Conservation (phyloP, 1,284 basidiomycete species). For the Tilletia setariae region DNA sequence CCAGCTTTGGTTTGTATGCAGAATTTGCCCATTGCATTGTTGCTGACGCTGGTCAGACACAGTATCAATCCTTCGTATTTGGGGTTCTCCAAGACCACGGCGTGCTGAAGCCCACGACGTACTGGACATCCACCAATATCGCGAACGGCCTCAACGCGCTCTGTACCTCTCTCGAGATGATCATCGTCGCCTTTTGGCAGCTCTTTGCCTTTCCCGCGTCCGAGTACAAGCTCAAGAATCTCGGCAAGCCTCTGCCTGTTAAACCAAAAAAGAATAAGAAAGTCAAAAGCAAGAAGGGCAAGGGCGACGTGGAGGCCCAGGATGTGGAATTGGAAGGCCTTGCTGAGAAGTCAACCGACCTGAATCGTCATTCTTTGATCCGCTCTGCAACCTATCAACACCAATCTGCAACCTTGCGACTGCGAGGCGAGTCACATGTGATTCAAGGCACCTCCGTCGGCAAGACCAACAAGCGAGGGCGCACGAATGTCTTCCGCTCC, state of each 20-base stretch:
- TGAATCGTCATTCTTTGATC: background rate
- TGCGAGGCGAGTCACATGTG: background rate
- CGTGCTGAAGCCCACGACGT: slow-evolving; percentile 59
- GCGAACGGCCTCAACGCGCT: slow-evolving; percentile 77
- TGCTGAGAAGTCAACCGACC: background rate
- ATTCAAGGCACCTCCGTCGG: slow-evolving; percentile 14
- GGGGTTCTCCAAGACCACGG: slow-evolving; percentile 51
- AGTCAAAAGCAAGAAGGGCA: slow-evolving; percentile 9
- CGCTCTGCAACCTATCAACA: background rate
- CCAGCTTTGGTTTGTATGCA: too few species aligned
- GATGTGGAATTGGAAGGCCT: background rate
- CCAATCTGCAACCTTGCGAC: background rate
- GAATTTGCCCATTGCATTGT: too few species aligned
- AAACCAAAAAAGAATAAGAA: background rate
- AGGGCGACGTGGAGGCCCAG: background rate
- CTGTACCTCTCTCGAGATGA: slow-evolving; percentile 78
- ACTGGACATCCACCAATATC: slow-evolving; percentile 66
- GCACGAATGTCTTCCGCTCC: slow-evolving; percentile 19
- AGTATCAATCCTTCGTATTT: slow-evolving; percentile 50
- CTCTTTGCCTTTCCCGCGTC: slow-evolving; percentile 72
- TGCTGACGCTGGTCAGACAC: background rate
- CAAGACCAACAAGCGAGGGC: slow-evolving; percentile 20
- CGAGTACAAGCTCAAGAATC: slow-evolving; percentile 61
- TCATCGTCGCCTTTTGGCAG: slow-evolving; percentile 73
- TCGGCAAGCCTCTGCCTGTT: slow-evolving; percentile 21